Conservation (phyloP, 495 filamentous ascomycete genomes). For the Hypoxylon fragiforme region DNA sequence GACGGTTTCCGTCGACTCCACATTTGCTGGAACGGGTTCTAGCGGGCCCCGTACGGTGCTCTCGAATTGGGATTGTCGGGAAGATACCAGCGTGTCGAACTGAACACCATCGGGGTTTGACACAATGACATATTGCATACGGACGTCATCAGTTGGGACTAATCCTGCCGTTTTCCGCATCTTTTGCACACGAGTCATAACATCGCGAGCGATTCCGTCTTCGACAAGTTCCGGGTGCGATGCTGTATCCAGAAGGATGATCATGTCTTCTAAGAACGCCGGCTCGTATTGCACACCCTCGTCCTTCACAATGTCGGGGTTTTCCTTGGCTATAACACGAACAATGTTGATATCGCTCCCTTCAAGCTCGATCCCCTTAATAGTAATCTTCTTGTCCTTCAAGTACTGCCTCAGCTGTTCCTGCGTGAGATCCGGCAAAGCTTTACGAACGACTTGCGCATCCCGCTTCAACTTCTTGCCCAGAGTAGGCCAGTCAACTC, state of each 20-base stretch:
- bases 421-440: conserved; percentile 75
- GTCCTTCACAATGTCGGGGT: conserved; percentile 17
- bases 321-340: conserved; percentile 24
- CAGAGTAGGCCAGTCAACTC: conserved; percentile 88
- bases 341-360: conserved; percentile 70
- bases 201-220: conserved; percentile 49
- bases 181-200: conserved; percentile 51
- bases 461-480: conserved; percentile 98
- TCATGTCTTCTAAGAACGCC: conserved; percentile 42
- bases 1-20: conserved; percentile 5
- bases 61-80: conserved; percentile 27
- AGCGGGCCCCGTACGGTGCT: conserved; percentile 30
- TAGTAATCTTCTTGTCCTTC: conserved; percentile 66
- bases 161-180: conserved; percentile 52
- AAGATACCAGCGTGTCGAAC: conserved; percentile 27
- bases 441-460: conserved; percentile 82
- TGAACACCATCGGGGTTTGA: conserved; percentile 29
- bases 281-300: conserved; percentile 26
- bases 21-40: conserved; percentile 13
- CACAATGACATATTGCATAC: conserved; percentile 50
- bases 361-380: conserved; percentile 81
- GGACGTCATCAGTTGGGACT: conserved; percentile 49
- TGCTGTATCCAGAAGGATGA: conserved; percentile 47
- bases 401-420: conserved; percentile 74
- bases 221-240: conserved; percentile 48